Evolutionary conservation across 2,329 filamentous ascomycete genomes (phyloP).

Genomic region (Fusarium lyarnte): DNA sequence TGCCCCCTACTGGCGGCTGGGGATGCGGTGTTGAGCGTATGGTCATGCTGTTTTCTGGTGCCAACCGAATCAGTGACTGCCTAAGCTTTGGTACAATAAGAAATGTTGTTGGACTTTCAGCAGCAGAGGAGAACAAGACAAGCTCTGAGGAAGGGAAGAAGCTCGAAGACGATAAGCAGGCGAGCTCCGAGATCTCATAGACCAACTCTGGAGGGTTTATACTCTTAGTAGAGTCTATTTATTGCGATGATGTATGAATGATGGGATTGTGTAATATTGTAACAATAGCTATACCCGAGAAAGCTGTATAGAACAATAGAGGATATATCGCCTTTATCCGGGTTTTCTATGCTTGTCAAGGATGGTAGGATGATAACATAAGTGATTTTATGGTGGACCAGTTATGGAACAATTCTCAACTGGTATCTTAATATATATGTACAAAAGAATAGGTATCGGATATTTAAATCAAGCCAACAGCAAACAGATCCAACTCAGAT

Average conservation of each 20-base stretch:
- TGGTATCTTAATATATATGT: conserved; percentile 16
- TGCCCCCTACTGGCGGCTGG: conserved; percentile 98
- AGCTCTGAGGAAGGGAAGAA: conserved; percentile 1
- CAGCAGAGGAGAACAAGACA: conserved; percentile 43
- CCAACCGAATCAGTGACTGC: conserved; percentile 83
- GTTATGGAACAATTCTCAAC: background rate
- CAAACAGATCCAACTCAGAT: background rate
- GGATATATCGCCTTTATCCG: background rate
- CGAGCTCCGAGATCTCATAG: background rate
- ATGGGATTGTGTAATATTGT: conserved; percentile 40
- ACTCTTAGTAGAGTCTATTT: background rate
- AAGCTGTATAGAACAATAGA: conserved; percentile 16
- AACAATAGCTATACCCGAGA: conserved; percentile 27
- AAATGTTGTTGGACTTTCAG: conserved; percentile 67
- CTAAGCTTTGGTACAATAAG: conserved; percentile 88
- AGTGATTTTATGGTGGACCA: background rate
- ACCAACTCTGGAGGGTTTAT: background rate
- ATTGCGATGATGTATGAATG: conserved; percentile 34
- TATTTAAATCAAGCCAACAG: background rate
- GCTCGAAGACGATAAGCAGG: conserved; percentile 41
- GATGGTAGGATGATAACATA: background rate
- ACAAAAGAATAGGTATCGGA: conserved; percentile 18
- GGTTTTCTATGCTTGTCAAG: background rate
- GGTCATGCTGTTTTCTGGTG: conserved; percentile 88
- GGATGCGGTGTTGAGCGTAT: conserved; percentile 92